A percentile compares a stretch with the other conserved stretches of the same genome.
Conservation (phyloP, 768 basidiomycete genomes). For the Termitomyces heimii region DNA sequence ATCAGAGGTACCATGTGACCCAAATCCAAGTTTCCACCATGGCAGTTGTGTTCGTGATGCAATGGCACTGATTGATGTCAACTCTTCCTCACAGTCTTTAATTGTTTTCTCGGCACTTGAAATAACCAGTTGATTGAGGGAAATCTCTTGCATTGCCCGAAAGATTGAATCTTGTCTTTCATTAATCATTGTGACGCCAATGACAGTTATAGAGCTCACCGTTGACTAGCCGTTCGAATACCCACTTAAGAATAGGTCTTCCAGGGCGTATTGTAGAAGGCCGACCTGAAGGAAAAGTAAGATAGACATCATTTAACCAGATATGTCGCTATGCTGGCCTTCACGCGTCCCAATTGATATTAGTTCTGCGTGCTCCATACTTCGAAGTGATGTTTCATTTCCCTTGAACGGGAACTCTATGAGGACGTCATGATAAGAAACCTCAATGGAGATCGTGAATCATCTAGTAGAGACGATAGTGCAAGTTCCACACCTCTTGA, state of each 20-base stretch:
- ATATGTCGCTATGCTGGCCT: conserved; percentile 34
- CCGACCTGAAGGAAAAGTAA: conserved; percentile 44
- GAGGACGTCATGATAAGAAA: conserved; percentile 78
- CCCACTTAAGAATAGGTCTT: conserved; percentile 82
- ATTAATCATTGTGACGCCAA: background rate
- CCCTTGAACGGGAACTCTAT: conserved; percentile 88
- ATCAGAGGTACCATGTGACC: conserved; percentile 45
- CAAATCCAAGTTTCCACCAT: conserved; percentile 29
- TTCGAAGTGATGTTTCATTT: conserved; percentile 74
- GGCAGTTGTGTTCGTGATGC: conserved; percentile 39
- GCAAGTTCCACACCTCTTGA: conserved; percentile 46
- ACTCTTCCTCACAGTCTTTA: conserved; percentile 69
- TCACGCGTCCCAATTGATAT: conserved; percentile 75
- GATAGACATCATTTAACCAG: background rate
- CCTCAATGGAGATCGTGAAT: conserved; percentile 29
- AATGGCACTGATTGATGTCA: conserved; percentile 62
- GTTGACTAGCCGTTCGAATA: conserved; percentile 75
- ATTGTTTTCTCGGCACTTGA: conserved; percentile 57
- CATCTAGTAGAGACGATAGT: background rate
- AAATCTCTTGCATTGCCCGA: conserved; percentile 75
- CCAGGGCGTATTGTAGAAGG: conserved; percentile 84
- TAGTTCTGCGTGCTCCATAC: conserved; percentile 86
- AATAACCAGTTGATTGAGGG: conserved; percentile 67
- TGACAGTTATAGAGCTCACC: conserved; percentile 38
- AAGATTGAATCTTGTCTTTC: conserved; percentile 60